Conservation (phyloP, 2,329 filamentous ascomycete species). For the Lachnellula occidentalis region DNA sequence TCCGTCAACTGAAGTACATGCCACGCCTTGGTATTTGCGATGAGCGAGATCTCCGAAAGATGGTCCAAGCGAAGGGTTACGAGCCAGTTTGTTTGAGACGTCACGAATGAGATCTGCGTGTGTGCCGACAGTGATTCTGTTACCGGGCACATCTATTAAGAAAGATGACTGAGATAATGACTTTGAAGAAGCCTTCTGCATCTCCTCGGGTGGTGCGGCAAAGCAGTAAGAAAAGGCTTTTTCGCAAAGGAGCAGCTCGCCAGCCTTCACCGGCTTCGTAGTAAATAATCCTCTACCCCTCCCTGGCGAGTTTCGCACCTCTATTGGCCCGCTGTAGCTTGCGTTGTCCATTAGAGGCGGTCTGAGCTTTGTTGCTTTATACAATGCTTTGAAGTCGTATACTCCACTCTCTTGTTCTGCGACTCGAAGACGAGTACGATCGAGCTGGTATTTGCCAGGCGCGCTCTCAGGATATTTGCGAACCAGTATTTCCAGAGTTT, state of each 20-base stretch:
- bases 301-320: not conserved
- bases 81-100: not conserved
- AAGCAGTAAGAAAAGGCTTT: not conserved
- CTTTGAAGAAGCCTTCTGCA: not conserved
- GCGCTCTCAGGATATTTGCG: not conserved
- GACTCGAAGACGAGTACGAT: not conserved
- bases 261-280: not conserved
- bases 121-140: not conserved
- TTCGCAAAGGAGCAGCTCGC: constrained; percentile 1
- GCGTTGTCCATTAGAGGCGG: not conserved
- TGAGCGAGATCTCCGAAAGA: not conserved
- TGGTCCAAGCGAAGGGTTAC: not conserved
- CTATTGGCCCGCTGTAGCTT: not conserved
- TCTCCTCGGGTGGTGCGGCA: not conserved
- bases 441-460: not conserved
- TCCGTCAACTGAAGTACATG: not conserved
- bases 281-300: not conserved
- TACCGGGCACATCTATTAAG: not conserved
- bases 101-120: not conserved
- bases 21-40: not conserved
- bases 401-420: not conserved
- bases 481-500: not conserved
- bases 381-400: constrained; percentile 1
- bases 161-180: not conserved
- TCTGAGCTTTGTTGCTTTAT: not conserved